Percentiles rank a stretch among this genome's conserved stretches.
phyloP scores from a whole-genome alignment of 139 green algal species.

The Diplosphaera chodatii region DNA sequence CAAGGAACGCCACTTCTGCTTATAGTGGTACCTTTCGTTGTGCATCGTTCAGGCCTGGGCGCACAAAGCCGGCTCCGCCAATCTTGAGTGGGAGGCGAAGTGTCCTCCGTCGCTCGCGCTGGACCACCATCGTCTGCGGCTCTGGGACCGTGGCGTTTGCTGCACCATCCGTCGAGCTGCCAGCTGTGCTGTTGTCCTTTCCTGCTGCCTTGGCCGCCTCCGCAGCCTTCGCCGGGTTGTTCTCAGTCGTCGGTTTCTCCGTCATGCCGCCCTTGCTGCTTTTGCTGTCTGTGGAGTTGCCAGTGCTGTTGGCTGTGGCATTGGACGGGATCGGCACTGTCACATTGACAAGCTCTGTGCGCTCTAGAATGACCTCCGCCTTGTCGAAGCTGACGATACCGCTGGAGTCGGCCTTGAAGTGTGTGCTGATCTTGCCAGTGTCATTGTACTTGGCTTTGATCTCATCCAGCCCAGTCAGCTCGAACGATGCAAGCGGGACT shows the following conservation, averaged over 20 bases:
- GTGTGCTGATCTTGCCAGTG: constrained; percentile 47
- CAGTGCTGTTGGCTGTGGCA: constrained; percentile 3
- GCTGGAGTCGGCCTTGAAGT: constrained; percentile 56
- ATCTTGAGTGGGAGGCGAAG: constrained; percentile 32
- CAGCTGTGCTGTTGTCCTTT: too few relatives aligned
- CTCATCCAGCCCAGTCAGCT: constrained; percentile 30
- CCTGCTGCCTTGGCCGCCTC: too few relatives aligned
- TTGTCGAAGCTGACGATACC: constrained; percentile 64
- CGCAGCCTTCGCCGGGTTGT: too few relatives aligned
- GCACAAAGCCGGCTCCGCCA: constrained; percentile 1
- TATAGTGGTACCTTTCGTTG: constrained; percentile 24
- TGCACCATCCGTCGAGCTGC: constrained; percentile 4
- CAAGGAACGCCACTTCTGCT: too few relatives aligned
- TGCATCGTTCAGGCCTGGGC: constrained; percentile 13
- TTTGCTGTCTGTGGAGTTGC: not conserved
- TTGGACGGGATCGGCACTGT: not conserved
- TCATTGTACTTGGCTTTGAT: constrained; percentile 39
- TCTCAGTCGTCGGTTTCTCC: too few relatives aligned
- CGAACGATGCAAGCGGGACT: constrained; percentile 16
- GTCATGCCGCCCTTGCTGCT: too few relatives aligned
- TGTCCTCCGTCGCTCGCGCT: constrained; percentile 4
- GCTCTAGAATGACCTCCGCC: constrained; percentile 49
- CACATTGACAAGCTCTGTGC: constrained; percentile 11
- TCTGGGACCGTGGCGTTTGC: too few relatives aligned
- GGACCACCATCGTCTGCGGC: too few relatives aligned